Evolutionary conservation across 1,139 yeast genomes (phyloP).

Genomic region (Suhomyces bolitotheri): DNA sequence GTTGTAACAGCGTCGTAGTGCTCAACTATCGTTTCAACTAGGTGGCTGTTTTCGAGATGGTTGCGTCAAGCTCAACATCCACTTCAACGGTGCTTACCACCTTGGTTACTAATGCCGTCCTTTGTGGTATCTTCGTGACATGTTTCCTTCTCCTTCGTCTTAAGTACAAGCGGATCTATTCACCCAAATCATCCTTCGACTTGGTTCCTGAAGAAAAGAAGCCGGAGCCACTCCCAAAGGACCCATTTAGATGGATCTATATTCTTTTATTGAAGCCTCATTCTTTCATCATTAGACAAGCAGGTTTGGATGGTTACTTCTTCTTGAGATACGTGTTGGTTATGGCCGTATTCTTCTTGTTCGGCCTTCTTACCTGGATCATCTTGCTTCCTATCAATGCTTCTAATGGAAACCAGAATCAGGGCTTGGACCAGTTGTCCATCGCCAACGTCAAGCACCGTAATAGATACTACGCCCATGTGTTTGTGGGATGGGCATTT

Average conservation of each 20-base stretch:
- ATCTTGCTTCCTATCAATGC: slow-evolving; percentile 68
- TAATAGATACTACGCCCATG: slow-evolving; percentile 81
- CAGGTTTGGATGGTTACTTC: slow-evolving; percentile 76
- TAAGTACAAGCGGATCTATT: slow-evolving; percentile 61
- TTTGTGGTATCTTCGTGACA: slow-evolving; percentile 54
- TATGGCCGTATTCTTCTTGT: slow-evolving; percentile 44
- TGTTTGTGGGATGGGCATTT: slow-evolving; percentile 74
- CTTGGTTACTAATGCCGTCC: slow-evolving; percentile 52
- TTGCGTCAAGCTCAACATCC: slow-evolving; percentile 45
- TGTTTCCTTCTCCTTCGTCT: slow-evolving; percentile 56
- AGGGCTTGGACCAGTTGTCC: slow-evolving; percentile 76
- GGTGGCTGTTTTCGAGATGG: slow-evolving; percentile 8
- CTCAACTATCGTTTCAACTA: no score
- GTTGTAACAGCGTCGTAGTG: neutral
- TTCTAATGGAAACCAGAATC: slow-evolving; percentile 51
- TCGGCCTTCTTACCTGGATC: slow-evolving; percentile 48
- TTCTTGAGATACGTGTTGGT: slow-evolving; percentile 58
- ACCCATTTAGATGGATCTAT: slow-evolving; percentile 63
- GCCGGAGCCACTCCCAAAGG: slow-evolving; percentile 63
- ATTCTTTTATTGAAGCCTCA: slow-evolving; percentile 61
- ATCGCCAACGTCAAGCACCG: slow-evolving; percentile 64
- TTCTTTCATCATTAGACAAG: slow-evolving; percentile 65
- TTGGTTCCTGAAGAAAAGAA: slow-evolving; percentile 60
- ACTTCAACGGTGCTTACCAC: slow-evolving; percentile 67
- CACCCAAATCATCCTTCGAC: slow-evolving; percentile 62